Evolutionary conservation across 371 early-diverging fungal genomes (phyloP).

Genomic region (Vairimorpha ceranae): DNA sequence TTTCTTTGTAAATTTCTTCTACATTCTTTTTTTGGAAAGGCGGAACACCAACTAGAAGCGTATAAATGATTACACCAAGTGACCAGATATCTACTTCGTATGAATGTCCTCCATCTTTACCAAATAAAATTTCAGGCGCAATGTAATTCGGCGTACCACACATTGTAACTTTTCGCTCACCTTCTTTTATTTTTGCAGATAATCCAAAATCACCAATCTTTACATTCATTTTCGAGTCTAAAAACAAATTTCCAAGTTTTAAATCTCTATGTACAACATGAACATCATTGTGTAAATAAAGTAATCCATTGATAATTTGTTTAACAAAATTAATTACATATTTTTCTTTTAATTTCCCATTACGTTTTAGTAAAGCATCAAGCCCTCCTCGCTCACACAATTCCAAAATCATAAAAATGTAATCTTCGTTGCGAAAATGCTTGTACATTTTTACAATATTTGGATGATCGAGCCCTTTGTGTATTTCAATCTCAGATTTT

Average conservation of each 20-base stretch:
- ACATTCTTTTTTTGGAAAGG: slow-evolving; percentile 84
- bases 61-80: slow-evolving; percentile 78
- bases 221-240: slow-evolving; percentile 72
- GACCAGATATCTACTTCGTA: slow-evolving; percentile 96
- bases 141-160: slow-evolving; percentile 97
- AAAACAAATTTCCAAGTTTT: slow-evolving; percentile 85
- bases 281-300: slow-evolving; percentile 73
- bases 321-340: slow-evolving; percentile 76
- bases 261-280: slow-evolving; percentile 89
- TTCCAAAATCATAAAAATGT: slow-evolving; percentile 85
- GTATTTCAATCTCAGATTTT: slow-evolving; percentile 78
- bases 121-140: slow-evolving; percentile 88
- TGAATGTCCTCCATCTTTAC: slow-evolving; percentile 74
- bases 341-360: slow-evolving; percentile 73
- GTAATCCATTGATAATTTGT: slow-evolving; percentile 74
- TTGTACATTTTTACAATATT: slow-evolving; percentile 75
- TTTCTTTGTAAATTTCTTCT: slow-evolving; percentile 72
- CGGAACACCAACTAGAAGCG: slow-evolving; percentile 79
- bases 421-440: slow-evolving; percentile 75
- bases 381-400: slow-evolving; percentile 84
- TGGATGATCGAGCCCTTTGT: slow-evolving; percentile 69
- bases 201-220: slow-evolving; percentile 95
- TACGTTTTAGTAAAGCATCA: slow-evolving; percentile 70
- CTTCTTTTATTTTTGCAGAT: slow-evolving; percentile 66
- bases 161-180: slow-evolving; percentile 68